A percentile compares a stretch with the other conserved stretches of the same genome.
phyloP scores from a whole-genome alignment of 2,329 filamentous ascomycete genomes.

The Rasamsonia emersonii region DNA sequence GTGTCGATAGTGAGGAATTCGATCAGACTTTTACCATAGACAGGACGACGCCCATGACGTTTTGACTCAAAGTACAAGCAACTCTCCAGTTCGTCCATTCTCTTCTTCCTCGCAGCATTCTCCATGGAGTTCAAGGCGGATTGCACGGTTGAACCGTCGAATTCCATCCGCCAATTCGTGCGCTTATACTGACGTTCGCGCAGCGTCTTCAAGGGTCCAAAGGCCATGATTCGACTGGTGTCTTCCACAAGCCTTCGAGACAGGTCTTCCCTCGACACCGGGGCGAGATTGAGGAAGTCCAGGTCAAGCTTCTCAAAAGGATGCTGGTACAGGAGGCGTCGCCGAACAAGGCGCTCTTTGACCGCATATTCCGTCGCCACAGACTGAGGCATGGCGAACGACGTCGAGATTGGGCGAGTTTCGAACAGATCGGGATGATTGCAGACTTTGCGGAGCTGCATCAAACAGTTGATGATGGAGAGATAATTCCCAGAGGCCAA shows the following conservation, averaged over 20 bases:
- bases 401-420: conserved; percentile 91
- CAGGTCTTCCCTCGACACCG: conserved; percentile 59
- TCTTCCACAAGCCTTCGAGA: conserved; percentile 46
- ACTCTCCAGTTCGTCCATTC: conserved; percentile 70
- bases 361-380: conserved; percentile 65
- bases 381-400: conserved; percentile 81
- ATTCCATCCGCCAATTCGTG: conserved; percentile 46
- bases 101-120: conserved; percentile 58
- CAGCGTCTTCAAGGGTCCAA: conserved; percentile 59
- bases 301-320: conserved; percentile 60
- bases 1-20: conserved; percentile 60
- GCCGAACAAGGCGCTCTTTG: conserved; percentile 62
- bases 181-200: conserved; percentile 58
- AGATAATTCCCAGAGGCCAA: conserved; percentile 90
- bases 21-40: conserved; percentile 76
- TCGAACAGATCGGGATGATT: conserved; percentile 97
- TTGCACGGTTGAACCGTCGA: conserved; percentile 59
- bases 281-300: conserved; percentile 70
- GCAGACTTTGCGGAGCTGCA: conserved; percentile 96
- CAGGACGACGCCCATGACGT: conserved; percentile 67
- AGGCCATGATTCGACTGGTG: conserved; percentile 60
- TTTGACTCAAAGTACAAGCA: conserved; percentile 73
- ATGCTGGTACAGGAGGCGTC: conserved; percentile 53
- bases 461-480: conserved; percentile 95
- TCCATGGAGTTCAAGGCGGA: conserved; percentile 67